Percentiles rank a stretch among this genome's conserved stretches.
phyloP scores from a whole-genome alignment of 345 rosid species.

The Adansonia digitata region DNA sequence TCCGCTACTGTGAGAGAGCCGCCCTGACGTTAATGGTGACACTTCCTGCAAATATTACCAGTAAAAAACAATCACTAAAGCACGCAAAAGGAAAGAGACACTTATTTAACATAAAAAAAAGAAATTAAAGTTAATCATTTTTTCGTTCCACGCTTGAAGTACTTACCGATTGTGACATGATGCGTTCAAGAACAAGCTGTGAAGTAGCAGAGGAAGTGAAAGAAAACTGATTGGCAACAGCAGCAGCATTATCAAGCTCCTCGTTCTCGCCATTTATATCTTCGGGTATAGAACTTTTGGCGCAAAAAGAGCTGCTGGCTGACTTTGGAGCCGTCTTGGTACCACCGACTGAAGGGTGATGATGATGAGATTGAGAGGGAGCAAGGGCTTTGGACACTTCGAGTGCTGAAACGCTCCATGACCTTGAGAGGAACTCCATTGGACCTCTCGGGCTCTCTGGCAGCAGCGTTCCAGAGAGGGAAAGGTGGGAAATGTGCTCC shows the following conservation, averaged over 20 bases:
- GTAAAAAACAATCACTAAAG: neutral
- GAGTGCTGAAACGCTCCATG: slow-evolving; percentile 82
- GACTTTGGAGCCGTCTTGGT: slow-evolving; percentile 22
- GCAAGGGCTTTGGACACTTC: slow-evolving; percentile 73
- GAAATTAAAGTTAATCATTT: neutral
- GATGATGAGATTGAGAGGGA: slow-evolving; percentile 13
- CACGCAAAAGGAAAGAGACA: neutral
- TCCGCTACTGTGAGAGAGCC: slow-evolving; percentile 93
- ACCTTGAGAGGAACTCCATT: slow-evolving; percentile 88
- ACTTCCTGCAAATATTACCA: slow-evolving; percentile 55
- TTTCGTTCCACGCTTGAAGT: neutral
- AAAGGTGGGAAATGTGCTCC: slow-evolving; percentile 23
- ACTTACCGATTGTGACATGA: slow-evolving; percentile 86
- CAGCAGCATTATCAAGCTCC: slow-evolving; percentile 24
- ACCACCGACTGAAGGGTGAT: slow-evolving; percentile 18
- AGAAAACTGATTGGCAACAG: slow-evolving; percentile 43
- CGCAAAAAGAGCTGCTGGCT: slow-evolving; percentile 32
- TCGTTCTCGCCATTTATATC: slow-evolving; percentile 34
- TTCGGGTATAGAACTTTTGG: slow-evolving; percentile 59
- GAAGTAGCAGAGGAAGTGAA: slow-evolving; percentile 72
- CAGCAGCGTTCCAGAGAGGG: slow-evolving; percentile 29
- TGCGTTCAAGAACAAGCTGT: slow-evolving; percentile 93
- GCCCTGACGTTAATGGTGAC: slow-evolving; percentile 86
- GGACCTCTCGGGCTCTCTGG: slow-evolving; percentile 87
- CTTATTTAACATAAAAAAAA: neutral